phyloP scores from a whole-genome alignment of 73 alveolate species.

The Tetrahymena thermophila region DNA sequence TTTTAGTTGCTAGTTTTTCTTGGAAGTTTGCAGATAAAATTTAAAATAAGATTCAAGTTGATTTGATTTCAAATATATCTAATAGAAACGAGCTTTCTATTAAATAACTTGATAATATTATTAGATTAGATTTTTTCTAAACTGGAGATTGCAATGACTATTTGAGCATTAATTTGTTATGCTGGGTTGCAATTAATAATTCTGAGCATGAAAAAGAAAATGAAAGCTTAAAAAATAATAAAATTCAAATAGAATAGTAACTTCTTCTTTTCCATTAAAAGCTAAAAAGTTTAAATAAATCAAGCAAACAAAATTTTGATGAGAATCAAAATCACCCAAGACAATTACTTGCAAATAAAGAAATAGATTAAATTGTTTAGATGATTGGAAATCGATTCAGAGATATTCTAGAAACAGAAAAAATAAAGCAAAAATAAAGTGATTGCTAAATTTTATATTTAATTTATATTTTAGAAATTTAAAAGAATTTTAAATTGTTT shows the following conservation, averaged over 20 bases:
- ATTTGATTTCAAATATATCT: neutral
- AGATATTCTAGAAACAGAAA: neutral
- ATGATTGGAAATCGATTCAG: neutral
- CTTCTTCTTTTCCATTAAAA: neutral
- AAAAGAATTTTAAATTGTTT: neutral
- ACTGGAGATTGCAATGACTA: neutral
- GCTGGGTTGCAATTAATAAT: neutral
- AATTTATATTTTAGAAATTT: neutral
- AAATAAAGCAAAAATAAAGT: neutral
- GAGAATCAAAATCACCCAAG: neutral
- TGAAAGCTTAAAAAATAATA: neutral
- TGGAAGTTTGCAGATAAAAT: neutral
- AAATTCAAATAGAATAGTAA: neutral
- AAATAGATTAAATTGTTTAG: neutral
- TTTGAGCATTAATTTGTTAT: neutral
- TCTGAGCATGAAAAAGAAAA: neutral
- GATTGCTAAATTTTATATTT: neutral
- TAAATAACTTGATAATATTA: neutral
- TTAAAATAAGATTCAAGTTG: neutral
- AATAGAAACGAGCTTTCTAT: neutral
- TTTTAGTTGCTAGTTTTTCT: neutral
- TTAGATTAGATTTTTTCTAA: neutral
- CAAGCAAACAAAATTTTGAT: neutral
- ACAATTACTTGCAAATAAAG: neutral
- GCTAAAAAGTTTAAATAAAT: neutral